phyloP scores from a whole-genome alignment of 148 eudicot species.

The Camellia sinensis region DNA sequence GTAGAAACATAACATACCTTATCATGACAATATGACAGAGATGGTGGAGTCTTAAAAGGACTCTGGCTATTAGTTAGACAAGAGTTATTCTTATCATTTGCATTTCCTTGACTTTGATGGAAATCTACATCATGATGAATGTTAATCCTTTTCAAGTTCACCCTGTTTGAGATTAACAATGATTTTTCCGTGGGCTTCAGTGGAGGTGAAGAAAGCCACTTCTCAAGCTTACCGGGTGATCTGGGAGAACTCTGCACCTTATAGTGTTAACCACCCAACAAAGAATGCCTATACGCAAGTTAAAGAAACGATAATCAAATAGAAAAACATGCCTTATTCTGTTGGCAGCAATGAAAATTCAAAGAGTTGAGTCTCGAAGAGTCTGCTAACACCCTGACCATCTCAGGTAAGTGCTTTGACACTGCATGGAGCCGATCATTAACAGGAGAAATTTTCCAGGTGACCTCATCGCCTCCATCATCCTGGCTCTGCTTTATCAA shows the following conservation, averaged over 20 bases:
- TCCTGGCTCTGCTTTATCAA: slow-evolving; percentile 92
- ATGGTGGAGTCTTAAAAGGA: slow-evolving; percentile 85
- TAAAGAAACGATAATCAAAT: slow-evolving; percentile 7
- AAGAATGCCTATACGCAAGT: slow-evolving; percentile 1
- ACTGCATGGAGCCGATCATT: slow-evolving; percentile 71
- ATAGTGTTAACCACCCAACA: slow-evolving; percentile 12
- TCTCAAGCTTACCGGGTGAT: slow-evolving; percentile 44
- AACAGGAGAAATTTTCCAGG: slow-evolving; percentile 93
- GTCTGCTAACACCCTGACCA: slow-evolving; percentile 65
- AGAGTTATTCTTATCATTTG: slow-evolving; percentile 22
- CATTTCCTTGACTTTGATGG: slow-evolving; percentile 27
- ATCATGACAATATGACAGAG: slow-evolving; percentile 60
- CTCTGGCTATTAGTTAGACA: slow-evolving; percentile 42
- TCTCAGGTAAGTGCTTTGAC: slow-evolving; percentile 63
- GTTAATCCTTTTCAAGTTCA: slow-evolving; percentile 30
- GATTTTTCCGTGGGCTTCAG: slow-evolving; percentile 33
- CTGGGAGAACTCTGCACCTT: slow-evolving; percentile 36
- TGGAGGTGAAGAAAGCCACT: slow-evolving; percentile 43
- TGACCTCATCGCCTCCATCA: slow-evolving; percentile 83
- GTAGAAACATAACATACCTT: slow-evolving; percentile 46
- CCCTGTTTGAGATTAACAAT: slow-evolving; percentile 27
- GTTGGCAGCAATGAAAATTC: slow-evolving; percentile 45
- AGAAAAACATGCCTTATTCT: slow-evolving; percentile 37
- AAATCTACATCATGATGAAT: slow-evolving; percentile 17
- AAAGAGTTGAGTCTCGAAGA: slow-evolving; percentile 70